Evolutionary conservation across 2,329 filamentous ascomycete genomes (phyloP), one percentile per base, ranked within the genome.

Genomic region (Triangularia verruculosa): DNA sequence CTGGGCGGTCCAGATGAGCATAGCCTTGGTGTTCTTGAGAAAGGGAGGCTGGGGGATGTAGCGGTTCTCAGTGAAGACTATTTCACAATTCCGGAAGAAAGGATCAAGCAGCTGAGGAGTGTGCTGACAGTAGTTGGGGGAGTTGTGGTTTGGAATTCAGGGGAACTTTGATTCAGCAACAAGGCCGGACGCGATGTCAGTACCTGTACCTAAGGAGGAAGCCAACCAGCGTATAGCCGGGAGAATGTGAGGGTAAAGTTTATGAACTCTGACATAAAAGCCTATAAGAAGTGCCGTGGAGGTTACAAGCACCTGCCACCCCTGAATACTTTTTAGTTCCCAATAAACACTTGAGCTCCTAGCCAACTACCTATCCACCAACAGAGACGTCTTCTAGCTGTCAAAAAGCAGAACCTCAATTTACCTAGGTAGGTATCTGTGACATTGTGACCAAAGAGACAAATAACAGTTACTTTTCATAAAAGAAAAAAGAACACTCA

Each of bases 121-220:
- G 66, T 72, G 22, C 54, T 73, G 34, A 73, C 71, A 7, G 69
- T 73, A 27, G 70, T 73, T 8, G 71, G 72, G 4, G 71, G 72
- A 6, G 66, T 61, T 3, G 61, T 72, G 15, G 71, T 73, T 22
- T 61, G 70, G 61, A 63, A 70, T 20, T 61, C 59, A 12, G 43
- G 63, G 3, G 55, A 56, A 55, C 25, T 60, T 20, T 47, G 39
- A 47, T 9, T 9, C 9, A 9, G 9, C 27, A 28, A 28, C 27
- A n/a, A n/a, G n/a, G n/a, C n/a, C n/a, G n/a, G n/a, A n/a, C n/a
- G n/a, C n/a, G n/a, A n/a, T n/a, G n/a, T n/a, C n/a, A n/a, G n/a
- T n/a, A n/a, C n/a, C n/a, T n/a, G n/a, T n/a, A n/a, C n/a, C n/a
- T n/a, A n/a, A n/a, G n/a, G n/a, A n/a, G n/a, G n/a, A n/a, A n/a